Evolutionary conservation across 1,284 basidiomycete species (phyloP).

Genomic region (Wallemia ichthyophaga): DNA sequence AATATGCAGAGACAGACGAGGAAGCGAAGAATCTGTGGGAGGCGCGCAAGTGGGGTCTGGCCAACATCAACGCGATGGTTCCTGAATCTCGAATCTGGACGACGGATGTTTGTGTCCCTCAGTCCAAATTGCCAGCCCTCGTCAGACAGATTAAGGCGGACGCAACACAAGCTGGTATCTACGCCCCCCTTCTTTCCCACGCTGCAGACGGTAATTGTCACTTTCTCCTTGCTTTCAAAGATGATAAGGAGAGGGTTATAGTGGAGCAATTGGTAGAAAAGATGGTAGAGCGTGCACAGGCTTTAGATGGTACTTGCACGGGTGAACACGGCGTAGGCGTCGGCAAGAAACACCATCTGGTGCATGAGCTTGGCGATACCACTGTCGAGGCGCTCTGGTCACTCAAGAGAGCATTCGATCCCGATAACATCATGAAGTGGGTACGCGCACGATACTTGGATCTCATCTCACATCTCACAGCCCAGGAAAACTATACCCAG

Average conservation of each 20-base stretch:
- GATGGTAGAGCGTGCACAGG: conserved; percentile 40
- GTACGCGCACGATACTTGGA: neutral
- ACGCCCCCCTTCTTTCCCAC: neutral
- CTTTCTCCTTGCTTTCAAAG: conserved; percentile 25
- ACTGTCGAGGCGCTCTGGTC: neutral
- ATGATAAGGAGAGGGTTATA: conserved; percentile 26
- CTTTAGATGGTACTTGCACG: conserved; percentile 40
- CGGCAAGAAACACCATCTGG: neutral
- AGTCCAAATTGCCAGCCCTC: conserved; percentile 9
- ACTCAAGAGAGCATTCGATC: neutral
- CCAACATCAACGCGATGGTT: neutral
- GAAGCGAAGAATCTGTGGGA: neutral
- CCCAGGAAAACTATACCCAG: neutral
- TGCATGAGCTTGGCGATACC: neutral
- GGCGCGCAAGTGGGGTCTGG: neutral
- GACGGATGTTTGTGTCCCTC: conserved; percentile 11
- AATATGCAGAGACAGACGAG: conserved; percentile 22
- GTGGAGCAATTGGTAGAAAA: conserved; percentile 27
- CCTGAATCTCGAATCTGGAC: conserved; percentile 4
- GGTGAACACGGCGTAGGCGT: neutral
- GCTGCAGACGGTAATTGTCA: conserved; percentile 4
- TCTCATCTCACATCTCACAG: neutral
- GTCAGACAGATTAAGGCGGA: conserved; percentile 5
- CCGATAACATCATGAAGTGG: conserved; percentile 1
- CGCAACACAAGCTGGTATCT: conserved; percentile 5